phyloP scores from a whole-genome alignment of 192 early-diverging fungal genomes.

The Podila epicladia region DNA sequence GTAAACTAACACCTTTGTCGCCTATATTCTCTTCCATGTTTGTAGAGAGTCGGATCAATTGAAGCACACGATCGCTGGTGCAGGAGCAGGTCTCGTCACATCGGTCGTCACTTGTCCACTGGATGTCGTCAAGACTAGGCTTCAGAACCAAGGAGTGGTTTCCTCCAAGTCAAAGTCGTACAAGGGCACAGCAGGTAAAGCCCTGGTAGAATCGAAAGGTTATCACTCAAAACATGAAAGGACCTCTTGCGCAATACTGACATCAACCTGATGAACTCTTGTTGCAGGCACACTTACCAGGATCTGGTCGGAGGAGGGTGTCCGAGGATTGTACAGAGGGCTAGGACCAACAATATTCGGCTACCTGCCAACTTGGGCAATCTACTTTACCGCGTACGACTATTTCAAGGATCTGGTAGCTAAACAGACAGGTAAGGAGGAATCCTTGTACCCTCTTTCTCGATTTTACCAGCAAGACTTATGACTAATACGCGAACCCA shows the following conservation, averaged over 20 bases:
- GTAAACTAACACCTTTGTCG: too few species aligned
- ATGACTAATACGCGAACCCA: neutral
- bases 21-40: too few species aligned
- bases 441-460: neutral
- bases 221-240: neutral
- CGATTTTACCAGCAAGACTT: too few species aligned
- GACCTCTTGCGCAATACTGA: neutral
- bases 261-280: neutral
- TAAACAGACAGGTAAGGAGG: constrained; percentile 30
- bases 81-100: constrained; percentile 82
- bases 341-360: constrained; percentile 88
- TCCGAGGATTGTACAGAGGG: constrained; percentile 90
- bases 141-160: constrained; percentile 83
- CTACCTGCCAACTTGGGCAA: constrained; percentile 91
- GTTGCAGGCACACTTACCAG: constrained; percentile 66
- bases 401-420: constrained; percentile 68
- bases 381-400: constrained; percentile 94
- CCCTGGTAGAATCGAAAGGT: neutral
- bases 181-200: constrained; percentile 63
- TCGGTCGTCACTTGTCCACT: constrained; percentile 89
- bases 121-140: constrained; percentile 93
- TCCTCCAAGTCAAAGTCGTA: constrained; percentile 54
- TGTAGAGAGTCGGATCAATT: constrained; percentile 61
- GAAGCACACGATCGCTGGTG: constrained; percentile 85
- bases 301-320: constrained; percentile 84